phyloP scores from a whole-genome alignment of 306 rosid species.

The Pterocarpus macrocarpus region DNA sequence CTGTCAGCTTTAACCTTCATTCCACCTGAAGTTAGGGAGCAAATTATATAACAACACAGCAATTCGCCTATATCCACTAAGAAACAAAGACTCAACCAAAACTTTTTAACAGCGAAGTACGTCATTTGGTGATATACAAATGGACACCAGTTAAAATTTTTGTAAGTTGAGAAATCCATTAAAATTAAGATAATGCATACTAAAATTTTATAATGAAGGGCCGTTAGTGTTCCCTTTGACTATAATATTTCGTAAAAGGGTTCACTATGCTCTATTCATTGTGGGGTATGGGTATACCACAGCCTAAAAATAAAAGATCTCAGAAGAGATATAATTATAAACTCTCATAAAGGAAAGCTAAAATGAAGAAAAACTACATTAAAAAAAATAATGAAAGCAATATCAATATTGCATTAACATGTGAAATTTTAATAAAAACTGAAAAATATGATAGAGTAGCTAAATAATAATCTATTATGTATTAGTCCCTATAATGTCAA shows the following conservation, averaged over 20 bases:
- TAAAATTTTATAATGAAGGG: too few species aligned
- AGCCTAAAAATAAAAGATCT: background rate
- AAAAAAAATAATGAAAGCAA: background rate
- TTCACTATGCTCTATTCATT: background rate
- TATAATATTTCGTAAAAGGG: background rate
- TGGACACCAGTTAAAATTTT: background rate
- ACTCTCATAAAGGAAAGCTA: background rate
- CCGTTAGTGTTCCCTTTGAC: background rate
- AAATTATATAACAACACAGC: background rate
- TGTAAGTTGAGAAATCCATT: background rate
- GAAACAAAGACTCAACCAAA: background rate
- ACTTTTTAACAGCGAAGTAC: background rate
- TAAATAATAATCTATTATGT: background rate
- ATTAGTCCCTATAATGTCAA: background rate
- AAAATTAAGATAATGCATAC: background rate
- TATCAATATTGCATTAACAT: background rate
- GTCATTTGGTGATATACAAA: background rate
- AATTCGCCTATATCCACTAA: background rate
- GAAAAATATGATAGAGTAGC: background rate
- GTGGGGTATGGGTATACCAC: background rate
- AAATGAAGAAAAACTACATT: background rate
- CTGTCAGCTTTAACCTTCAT: constrained; percentile 97
- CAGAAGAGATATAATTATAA: background rate
- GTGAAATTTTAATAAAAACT: background rate
- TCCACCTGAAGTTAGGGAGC: constrained; percentile 61